A percentile compares a stretch with the other conserved stretches of the same genome.
Conservation (phyloP, 108 stramenopile genomes). For the Skeletonema grethae region DNA sequence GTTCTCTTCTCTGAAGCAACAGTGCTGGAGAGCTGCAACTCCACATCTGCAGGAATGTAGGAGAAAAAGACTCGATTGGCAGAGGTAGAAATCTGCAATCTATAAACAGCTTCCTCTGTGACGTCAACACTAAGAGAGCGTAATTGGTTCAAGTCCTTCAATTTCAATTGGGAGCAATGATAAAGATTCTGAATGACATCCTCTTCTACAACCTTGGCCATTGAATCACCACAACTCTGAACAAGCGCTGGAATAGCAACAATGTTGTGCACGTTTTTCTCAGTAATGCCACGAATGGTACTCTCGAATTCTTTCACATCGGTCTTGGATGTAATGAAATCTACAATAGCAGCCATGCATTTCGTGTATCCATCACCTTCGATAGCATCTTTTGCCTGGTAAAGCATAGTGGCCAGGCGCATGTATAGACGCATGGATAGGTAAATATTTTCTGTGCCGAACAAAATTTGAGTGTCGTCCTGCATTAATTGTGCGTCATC, state of each 20-base stretch:
- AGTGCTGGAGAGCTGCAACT: slow-evolving; percentile 37
- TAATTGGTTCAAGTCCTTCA: slow-evolving; percentile 58
- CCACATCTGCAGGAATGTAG: slow-evolving; percentile 62
- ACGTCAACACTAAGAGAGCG: slow-evolving; percentile 59
- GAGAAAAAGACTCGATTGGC: slow-evolving; percentile 66
- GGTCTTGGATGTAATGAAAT: slow-evolving; percentile 41
- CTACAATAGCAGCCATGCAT: slow-evolving; percentile 47
- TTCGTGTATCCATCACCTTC: slow-evolving; percentile 30
- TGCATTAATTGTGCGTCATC: slow-evolving; percentile 29
- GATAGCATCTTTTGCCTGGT: slow-evolving; percentile 40
- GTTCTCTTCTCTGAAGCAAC: slow-evolving; percentile 4
- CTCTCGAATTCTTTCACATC: slow-evolving; percentile 61
- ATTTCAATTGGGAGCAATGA: slow-evolving; percentile 64
- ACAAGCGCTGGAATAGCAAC: slow-evolving; percentile 71
- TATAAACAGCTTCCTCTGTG: slow-evolving; percentile 62
- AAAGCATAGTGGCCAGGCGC: slow-evolving; percentile 60
- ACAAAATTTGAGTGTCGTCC: slow-evolving; percentile 54
- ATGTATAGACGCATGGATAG: slow-evolving; percentile 75
- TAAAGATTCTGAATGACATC: slow-evolving; percentile 53
- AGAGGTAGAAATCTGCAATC: slow-evolving; percentile 66
- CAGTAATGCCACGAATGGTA: slow-evolving; percentile 53
- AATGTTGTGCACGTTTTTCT: slow-evolving; percentile 51
- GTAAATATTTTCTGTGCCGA: slow-evolving; percentile 76
- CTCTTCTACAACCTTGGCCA: slow-evolving; percentile 61
- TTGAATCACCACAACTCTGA: slow-evolving; percentile 61